Conservation (phyloP, 345 rosid species). For the Acer yangbiense region DNA sequence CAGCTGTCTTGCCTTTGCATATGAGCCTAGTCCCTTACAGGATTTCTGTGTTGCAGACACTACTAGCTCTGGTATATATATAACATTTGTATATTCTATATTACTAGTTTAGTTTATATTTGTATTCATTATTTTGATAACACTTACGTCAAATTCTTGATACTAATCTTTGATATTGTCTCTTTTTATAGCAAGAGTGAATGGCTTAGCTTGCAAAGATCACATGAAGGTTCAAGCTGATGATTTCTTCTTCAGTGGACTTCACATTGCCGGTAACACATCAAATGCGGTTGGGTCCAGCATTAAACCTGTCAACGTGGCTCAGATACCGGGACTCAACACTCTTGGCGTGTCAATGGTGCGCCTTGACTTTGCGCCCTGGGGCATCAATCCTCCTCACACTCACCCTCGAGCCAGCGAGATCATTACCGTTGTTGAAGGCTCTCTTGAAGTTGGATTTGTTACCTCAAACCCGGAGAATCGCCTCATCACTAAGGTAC, state of each 20-base stretch:
- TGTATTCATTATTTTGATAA: no score
- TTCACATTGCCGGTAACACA: conserved; percentile 1
- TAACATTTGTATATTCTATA: no score
- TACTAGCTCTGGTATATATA: no score
- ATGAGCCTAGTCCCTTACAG: conserved; percentile 3
- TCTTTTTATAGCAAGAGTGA: conserved; percentile 10
- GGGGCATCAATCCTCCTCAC: conserved; percentile 19
- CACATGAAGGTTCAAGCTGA: background rate
- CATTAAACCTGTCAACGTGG: conserved; percentile 3
- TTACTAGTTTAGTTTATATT: no score
- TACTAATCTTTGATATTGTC: background rate
- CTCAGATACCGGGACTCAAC: conserved; percentile 16
- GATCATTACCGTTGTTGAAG: conserved; percentile 6
- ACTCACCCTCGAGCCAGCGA: conserved; percentile 14
- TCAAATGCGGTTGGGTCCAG: background rate
- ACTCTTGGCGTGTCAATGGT: conserved; percentile 15
- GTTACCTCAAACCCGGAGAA: conserved; percentile 10
- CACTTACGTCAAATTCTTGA: no score
- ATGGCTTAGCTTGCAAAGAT: conserved; percentile 9
- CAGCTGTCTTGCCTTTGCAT: background rate
- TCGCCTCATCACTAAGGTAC: background rate
- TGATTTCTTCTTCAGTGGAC: conserved; percentile 15
- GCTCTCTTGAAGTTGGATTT: conserved; percentile 7
- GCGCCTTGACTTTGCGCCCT: conserved; percentile 11
- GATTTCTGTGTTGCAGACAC: conserved; percentile 8